These are phyloP conservation scores for Collybia sordida DNA, from an alignment of 768 basidiomycete species.

Conservation along the genomic window DNA sequence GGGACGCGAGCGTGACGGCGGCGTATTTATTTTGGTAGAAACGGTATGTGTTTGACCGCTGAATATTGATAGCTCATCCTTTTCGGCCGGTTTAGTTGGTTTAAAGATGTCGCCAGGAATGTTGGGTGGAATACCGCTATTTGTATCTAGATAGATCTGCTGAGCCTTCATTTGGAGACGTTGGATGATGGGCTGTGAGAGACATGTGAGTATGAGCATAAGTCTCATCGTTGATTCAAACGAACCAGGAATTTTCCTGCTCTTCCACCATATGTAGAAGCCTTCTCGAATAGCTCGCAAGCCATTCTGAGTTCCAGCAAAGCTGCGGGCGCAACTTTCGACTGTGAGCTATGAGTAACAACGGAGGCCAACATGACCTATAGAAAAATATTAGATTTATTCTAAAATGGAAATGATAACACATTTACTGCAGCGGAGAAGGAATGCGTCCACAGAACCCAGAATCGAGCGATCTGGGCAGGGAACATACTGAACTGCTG, in stretches of 20 bases:
- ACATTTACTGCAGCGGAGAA: slow-evolving; percentile 61
- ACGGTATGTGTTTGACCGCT: slow-evolving; percentile 73
- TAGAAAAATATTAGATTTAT: slow-evolving; percentile 5
- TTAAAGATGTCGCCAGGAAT: slow-evolving; percentile 61
- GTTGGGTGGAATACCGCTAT: slow-evolving; percentile 43
- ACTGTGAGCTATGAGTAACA: slow-evolving; percentile 66
- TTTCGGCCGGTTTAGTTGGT: slow-evolving; percentile 41
- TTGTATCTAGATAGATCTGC: slow-evolving; percentile 44
- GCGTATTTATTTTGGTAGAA: slow-evolving; percentile 39
- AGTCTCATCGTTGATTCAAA: slow-evolving; percentile 1
- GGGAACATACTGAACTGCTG: slow-evolving; percentile 52
- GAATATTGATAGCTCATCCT: slow-evolving; percentile 75
- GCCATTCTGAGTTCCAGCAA: slow-evolving; percentile 63
- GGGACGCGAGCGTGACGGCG: slow-evolving; percentile 6
- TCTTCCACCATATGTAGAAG: slow-evolving; percentile 62
- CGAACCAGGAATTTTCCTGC: slow-evolving; percentile 70
- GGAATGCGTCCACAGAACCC: slow-evolving; percentile 73
- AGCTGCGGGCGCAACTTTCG: slow-evolving; percentile 71
- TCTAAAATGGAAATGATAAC: background rate
- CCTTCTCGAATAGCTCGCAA: slow-evolving; percentile 62
- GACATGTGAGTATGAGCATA: slow-evolving; percentile 1
- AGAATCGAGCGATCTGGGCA: slow-evolving; percentile 60
- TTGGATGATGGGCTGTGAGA: slow-evolving; percentile 58
- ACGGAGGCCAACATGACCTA: slow-evolving; percentile 79
- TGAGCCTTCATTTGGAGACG: slow-evolving; percentile 64